Conservation (phyloP, 2,329 filamentous ascomycete species). For the Apiospora rasikravindrae region DNA sequence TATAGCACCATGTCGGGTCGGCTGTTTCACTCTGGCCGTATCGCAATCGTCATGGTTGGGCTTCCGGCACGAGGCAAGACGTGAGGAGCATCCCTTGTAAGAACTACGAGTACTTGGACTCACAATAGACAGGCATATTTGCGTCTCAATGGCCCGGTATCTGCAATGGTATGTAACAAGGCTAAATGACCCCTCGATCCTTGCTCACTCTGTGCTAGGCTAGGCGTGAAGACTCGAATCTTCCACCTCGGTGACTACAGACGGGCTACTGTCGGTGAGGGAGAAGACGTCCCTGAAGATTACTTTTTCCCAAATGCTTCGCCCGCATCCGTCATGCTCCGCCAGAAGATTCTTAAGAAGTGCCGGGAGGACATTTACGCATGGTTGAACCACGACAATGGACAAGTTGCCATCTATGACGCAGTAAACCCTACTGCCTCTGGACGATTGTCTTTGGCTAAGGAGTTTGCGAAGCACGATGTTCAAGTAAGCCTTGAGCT, state of each 20-base stretch:
- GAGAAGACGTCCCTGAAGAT: constrained; percentile 87
- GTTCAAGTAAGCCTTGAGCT: constrained; percentile 67
- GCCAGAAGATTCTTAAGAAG: constrained; percentile 97
- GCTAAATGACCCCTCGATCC: constrained; percentile 3
- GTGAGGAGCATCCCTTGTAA: constrained; percentile 51
- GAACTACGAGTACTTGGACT: constrained; percentile 24
- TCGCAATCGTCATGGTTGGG: constrained; percentile 96
- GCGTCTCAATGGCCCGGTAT: constrained; percentile 92
- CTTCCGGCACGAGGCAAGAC: constrained; percentile 96
- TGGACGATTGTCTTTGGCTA: constrained; percentile 82
- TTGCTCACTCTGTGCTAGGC: constrained; percentile 53
- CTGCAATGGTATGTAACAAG: constrained; percentile 70
- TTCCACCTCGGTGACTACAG: constrained; percentile 98
- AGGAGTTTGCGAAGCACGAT: constrained; percentile 97
- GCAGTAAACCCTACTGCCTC: constrained; percentile 91
- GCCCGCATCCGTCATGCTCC: constrained; percentile 86
- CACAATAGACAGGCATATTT: constrained; percentile 72
- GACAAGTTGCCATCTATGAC: constrained; percentile 97
- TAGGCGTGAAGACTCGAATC: constrained; percentile 96
- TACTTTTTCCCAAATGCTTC: constrained; percentile 98
- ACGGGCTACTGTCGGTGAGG: constrained; percentile 84
- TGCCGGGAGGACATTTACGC: constrained; percentile 96
- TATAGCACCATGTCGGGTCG: constrained; percentile 98
- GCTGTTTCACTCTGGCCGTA: constrained; percentile 94
- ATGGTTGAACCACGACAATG: constrained; percentile 96